Percentiles rank a stretch among this genome's conserved stretches.
These are phyloP conservation scores for Melanogaster broomeanus DNA, from an alignment of 768 basidiomycete genomes.

Conservation along the genomic window DNA sequence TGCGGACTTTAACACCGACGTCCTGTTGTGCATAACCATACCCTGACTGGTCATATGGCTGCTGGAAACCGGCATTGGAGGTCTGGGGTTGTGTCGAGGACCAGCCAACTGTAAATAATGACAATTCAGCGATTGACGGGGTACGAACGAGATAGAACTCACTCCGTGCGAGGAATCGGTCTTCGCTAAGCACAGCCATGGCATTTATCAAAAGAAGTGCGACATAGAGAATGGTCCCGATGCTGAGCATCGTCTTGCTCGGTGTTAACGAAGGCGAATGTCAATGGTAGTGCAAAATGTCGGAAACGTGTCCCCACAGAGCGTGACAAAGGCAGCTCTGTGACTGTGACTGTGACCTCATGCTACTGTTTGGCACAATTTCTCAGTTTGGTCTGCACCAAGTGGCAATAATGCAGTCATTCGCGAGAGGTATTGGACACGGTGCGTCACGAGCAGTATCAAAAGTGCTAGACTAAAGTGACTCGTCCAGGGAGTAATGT, in stretches of 20 bases:
- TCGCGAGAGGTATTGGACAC: slow-evolving; percentile 24
- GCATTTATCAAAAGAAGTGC: slow-evolving; percentile 89
- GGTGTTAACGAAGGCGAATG: slow-evolving; percentile 6
- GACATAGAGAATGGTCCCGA: slow-evolving; percentile 83
- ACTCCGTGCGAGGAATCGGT: slow-evolving; percentile 94
- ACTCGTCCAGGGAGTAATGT: slow-evolving; percentile 16
- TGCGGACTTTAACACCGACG: slow-evolving; percentile 75
- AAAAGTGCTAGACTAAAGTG: neutral
- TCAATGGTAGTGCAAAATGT: slow-evolving; percentile 6
- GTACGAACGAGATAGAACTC: slow-evolving; percentile 32
- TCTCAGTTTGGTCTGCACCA: slow-evolving; percentile 10
- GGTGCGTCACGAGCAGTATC: slow-evolving; percentile 17
- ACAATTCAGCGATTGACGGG: slow-evolving; percentile 15
- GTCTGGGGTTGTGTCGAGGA: slow-evolving; percentile 66
- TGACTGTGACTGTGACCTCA: slow-evolving; percentile 19
- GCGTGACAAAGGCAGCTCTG: slow-evolving; percentile 19
- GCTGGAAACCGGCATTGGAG: slow-evolving; percentile 57
- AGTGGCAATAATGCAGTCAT: slow-evolving; percentile 26
- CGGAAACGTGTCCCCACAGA: slow-evolving; percentile 21
- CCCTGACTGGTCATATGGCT: slow-evolving; percentile 66
- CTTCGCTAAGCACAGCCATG: slow-evolving; percentile 93
- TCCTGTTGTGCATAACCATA: slow-evolving; percentile 58
- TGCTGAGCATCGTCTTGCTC: slow-evolving; percentile 47
- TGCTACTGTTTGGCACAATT: slow-evolving; percentile 15
- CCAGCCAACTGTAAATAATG: slow-evolving; percentile 75